These are phyloP conservation scores for Trametes versicolor DNA, from an alignment of 1,284 basidiomycete species.

Conservation along the genomic window DNA sequence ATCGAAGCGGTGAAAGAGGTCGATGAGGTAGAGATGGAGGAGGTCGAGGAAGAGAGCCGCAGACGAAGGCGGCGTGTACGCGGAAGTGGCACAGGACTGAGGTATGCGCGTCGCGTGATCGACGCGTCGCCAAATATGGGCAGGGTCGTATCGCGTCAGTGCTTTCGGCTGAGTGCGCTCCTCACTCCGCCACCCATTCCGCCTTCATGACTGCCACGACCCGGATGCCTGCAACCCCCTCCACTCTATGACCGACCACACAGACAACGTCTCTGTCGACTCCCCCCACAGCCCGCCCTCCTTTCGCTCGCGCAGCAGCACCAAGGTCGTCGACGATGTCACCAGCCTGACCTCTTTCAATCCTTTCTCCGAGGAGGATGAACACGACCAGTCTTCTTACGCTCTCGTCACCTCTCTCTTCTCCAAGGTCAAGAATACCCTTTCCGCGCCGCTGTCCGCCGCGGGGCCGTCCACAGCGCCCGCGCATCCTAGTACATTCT, in stretches of 20 bases:
- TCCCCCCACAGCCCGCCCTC: constrained; percentile 45
- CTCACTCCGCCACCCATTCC: constrained; percentile 15
- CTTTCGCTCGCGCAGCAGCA: constrained; percentile 69
- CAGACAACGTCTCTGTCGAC: constrained; percentile 27
- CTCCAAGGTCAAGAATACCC: constrained; percentile 79
- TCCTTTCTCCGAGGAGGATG: constrained; percentile 87
- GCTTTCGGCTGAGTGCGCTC: constrained; percentile 16
- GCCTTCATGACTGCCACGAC: constrained; percentile 21
- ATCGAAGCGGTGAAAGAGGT: not conserved
- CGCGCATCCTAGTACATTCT: constrained; percentile 41
- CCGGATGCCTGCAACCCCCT: constrained; percentile 2
- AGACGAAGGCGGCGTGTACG: not conserved
- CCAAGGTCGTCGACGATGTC: constrained; percentile 71
- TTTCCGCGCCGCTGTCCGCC: constrained; percentile 70
- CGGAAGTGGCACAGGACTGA: constrained; percentile 6
- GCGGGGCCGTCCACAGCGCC: constrained; percentile 50
- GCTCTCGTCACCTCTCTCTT: constrained; percentile 80
- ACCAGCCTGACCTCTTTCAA: constrained; percentile 83
- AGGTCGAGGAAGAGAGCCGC: not conserved
- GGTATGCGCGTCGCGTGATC: constrained; percentile 29
- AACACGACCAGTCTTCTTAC: constrained; percentile 84
- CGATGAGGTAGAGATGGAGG: not conserved
- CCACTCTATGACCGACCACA: constrained; percentile 29
- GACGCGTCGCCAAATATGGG: constrained; percentile 31
- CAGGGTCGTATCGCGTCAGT: constrained; percentile 23